Conservation (phyloP, 2,329 filamentous ascomycete genomes). For the Zymoseptoria tritici region DNA sequence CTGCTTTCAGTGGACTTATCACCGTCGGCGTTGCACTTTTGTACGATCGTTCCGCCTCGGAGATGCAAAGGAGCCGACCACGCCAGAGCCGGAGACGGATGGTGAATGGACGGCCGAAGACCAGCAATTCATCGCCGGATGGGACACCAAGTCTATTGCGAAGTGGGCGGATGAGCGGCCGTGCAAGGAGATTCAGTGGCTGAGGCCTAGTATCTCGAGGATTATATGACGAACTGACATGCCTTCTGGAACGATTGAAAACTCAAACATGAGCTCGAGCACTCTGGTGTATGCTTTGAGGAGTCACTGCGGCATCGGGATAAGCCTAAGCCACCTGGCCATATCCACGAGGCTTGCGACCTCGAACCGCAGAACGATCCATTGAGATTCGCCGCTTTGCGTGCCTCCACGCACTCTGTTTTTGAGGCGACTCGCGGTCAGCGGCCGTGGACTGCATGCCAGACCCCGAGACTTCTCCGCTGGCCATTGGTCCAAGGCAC, state of each 20-base stretch:
- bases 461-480: too few relatives aligned
- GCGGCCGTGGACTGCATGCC: too few relatives aligned
- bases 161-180: constrained; percentile 30
- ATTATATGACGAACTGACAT: constrained; percentile 13
- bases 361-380: too few relatives aligned
- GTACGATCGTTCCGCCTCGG: constrained; percentile 33
- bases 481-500: too few relatives aligned
- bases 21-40: constrained; percentile 13
- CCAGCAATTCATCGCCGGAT: constrained; percentile 33
- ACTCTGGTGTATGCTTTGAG: neutral
- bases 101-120: constrained; percentile 27
- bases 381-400: too few relatives aligned
- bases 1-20: constrained; percentile 34
- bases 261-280: neutral
- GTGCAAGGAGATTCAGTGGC: constrained; percentile 34
- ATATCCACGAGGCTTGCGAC: too few relatives aligned
- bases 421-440: too few relatives aligned
- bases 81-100: constrained; percentile 18
- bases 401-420: too few relatives aligned
- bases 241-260: neutral
- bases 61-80: constrained; percentile 28
- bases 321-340: too few relatives aligned
- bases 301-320: too few relatives aligned
- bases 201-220: constrained; percentile 26
- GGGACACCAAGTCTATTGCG: constrained; percentile 32